phyloP scores from a whole-genome alignment of 176 grass and related monocot species.

The Tillandsia fasciculata region DNA sequence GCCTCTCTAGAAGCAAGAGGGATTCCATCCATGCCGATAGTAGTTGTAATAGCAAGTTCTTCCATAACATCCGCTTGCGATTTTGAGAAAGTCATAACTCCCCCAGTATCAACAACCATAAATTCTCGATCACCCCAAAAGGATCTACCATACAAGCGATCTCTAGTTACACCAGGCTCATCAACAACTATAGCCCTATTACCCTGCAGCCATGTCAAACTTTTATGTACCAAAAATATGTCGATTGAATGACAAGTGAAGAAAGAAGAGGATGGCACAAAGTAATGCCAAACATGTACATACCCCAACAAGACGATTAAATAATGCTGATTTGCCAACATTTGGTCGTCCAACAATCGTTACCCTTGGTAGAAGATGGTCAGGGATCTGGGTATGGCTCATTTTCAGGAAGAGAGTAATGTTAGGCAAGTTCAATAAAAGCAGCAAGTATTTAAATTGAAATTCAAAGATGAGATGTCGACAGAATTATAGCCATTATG shows the following conservation, averaged over 20 bases:
- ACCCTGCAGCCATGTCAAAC: conserved; percentile 21
- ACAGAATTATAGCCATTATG: too few relatives aligned
- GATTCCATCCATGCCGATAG: conserved; percentile 93
- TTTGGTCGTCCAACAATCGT: conserved; percentile 88
- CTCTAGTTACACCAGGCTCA: conserved; percentile 92
- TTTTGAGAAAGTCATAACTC: conserved; percentile 76
- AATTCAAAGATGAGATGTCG: neutral
- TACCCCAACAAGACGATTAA: conserved; percentile 95
- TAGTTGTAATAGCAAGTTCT: conserved; percentile 77
- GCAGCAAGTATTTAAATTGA: neutral
- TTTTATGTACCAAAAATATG: conserved; percentile 2
- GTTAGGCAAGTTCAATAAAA: neutral
- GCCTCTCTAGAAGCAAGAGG: conserved; percentile 71
- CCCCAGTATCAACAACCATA: conserved; percentile 90
- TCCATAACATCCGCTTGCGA: conserved; percentile 77
- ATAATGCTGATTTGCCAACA: conserved; percentile 89
- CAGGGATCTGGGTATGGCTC: conserved; percentile 49
- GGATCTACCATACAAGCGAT: conserved; percentile 68
- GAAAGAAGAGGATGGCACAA: neutral
- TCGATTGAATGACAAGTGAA: conserved; percentile 4
- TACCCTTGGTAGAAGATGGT: conserved; percentile 73
- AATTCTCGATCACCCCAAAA: conserved; percentile 75
- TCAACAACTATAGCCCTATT: conserved; percentile 92
- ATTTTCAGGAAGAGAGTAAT: neutral
- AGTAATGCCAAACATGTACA: conserved; percentile 5